Conservation (phyloP, 345 rosid genomes). For the Luvunga scandens region DNA sequence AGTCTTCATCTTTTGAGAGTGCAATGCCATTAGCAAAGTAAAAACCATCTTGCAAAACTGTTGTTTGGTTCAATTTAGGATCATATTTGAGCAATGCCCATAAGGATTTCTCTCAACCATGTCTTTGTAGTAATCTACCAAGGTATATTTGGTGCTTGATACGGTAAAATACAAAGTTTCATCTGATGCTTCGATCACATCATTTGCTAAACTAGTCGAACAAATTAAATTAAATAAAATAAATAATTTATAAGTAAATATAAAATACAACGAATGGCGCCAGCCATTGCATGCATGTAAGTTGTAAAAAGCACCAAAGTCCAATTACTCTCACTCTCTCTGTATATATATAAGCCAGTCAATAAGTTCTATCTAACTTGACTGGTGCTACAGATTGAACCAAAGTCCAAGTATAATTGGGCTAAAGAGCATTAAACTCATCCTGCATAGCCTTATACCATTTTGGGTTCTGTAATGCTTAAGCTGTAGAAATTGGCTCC, state of each 20-base stretch:
- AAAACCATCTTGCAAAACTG: conserved; percentile 32
- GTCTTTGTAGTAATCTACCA: conserved; percentile 32
- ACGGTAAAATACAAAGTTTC: conserved; percentile 46
- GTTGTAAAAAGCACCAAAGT: too few relatives aligned
- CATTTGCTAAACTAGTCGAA: conserved; percentile 43
- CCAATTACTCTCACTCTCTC: too few relatives aligned
- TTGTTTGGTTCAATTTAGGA: conserved; percentile 28
- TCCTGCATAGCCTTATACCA: too few relatives aligned
- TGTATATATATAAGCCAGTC: too few relatives aligned
- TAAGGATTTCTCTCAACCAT: conserved; percentile 46
- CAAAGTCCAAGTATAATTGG: too few relatives aligned
- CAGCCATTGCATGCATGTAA: too few relatives aligned
- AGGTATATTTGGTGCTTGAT: conserved; percentile 42
- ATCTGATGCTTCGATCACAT: conserved; percentile 42
- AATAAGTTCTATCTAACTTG: too few relatives aligned
- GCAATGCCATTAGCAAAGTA: conserved; percentile 49
- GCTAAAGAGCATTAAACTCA: too few relatives aligned
- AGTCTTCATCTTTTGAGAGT: conserved; percentile 39
- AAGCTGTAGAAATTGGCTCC: too few relatives aligned
- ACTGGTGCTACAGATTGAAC: too few relatives aligned
- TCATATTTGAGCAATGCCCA: conserved; percentile 51
- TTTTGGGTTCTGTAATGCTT: too few relatives aligned
- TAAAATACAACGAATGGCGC: too few relatives aligned
- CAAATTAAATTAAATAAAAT: background rate
- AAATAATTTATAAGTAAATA: background rate